Conservation (phyloP, 176 grass and related monocot genomes). For the Dendrocalamus sinicus region DNA sequence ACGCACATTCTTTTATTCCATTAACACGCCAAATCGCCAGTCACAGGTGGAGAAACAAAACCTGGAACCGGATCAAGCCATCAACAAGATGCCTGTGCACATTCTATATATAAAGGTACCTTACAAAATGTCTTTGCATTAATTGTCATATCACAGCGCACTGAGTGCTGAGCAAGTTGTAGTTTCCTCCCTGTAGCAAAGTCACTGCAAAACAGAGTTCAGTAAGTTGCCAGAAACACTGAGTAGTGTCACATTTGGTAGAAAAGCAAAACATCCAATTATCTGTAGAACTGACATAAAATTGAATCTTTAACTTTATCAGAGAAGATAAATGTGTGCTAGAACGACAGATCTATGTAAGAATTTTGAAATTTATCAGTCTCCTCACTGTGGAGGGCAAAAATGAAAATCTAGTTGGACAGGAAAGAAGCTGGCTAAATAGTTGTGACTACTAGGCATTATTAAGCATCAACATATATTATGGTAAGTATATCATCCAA, state of each 20-base stretch:
- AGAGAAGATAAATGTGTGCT: background rate
- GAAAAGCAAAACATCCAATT: constrained; percentile 2
- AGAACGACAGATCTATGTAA: background rate
- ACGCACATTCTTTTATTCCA: background rate
- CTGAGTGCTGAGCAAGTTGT: no score
- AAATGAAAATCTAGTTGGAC: background rate
- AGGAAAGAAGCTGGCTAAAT: background rate
- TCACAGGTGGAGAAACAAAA: background rate
- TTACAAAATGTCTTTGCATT: background rate
- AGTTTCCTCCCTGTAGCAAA: background rate
- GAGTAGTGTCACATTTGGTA: background rate
- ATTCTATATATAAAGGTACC: background rate
- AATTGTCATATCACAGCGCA: background rate
- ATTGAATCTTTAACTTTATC: background rate
- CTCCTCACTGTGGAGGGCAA: background rate
- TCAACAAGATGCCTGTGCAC: background rate
- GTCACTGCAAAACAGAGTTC: background rate
- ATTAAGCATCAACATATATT: background rate
- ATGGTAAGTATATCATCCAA: background rate
- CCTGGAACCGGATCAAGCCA: background rate
- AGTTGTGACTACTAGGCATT: background rate
- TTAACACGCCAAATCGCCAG: background rate
- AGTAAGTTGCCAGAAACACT: background rate
- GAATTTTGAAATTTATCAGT: background rate
- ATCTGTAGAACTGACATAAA: background rate